Evolutionary conservation across 805 yeast species (phyloP), one percentile per base, ranked within the genome.

Genomic region (Groenewaldozyma salmanticensis): DNA sequence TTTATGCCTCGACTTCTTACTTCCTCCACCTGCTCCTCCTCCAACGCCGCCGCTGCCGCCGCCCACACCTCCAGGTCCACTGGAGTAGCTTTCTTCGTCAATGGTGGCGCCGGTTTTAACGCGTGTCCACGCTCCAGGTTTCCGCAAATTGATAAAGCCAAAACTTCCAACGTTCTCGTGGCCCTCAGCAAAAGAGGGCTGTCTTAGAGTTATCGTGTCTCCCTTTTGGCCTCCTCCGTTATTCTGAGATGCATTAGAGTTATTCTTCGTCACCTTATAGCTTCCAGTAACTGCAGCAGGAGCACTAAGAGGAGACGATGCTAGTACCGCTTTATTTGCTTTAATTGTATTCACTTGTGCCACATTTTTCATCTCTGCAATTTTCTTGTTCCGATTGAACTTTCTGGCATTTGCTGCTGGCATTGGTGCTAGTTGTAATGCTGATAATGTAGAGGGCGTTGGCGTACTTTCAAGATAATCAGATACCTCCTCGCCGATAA

Each of bases 71-170:
- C 22, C 24, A 21, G 37, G 24, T 16, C 15, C 19, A 34, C 27
- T 15, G 19, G 24, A 9, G 11, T 21, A 19, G 4, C 6, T 21
- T 13, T 15, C 19, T 13, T 15, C n/a, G 18, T 9, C 13, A 15
- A 22, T 17, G 21, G 37, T 5, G 21, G 32, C 16, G 21, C 3
- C 32, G 31, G 49, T 31, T 37, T 49, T 49, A 11, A 39, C 32
- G 27, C 53, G 33, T 2, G 50, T 47, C 54, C 54, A 51, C 5
- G 54, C 54, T 5, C 51, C 50, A 2, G 49, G 47, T 27, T 41
- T 45, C n/a, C 54, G 40, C 31, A 51, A 33, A 37, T 51, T 51
- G 38, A 51, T 51, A 29, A 47, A 41, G 9, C 45, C 48, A 42
- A 51, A 51, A 27, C 39, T 40, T 15, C 54, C 54, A 2, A 37